These are phyloP conservation scores for Aechmea fasciata DNA, from an alignment of 176 grass and related monocot genomes.

Conservation along the genomic window DNA sequence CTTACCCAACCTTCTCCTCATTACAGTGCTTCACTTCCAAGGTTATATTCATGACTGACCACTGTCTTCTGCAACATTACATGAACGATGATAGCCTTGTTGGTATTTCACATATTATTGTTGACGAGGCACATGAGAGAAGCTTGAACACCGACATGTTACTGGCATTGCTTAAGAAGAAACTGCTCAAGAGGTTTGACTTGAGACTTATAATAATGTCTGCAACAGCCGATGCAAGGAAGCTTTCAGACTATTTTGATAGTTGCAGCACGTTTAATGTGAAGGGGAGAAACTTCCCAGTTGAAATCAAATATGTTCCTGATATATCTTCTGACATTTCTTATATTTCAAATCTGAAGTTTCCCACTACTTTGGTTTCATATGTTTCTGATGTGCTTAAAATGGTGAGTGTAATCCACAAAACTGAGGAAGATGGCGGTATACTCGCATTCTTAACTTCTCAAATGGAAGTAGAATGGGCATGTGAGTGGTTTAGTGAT, in stretches of 20 bases:
- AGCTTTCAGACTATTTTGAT: slow-evolving; percentile 17
- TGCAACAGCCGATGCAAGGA: slow-evolving; percentile 22
- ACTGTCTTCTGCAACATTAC: slow-evolving; percentile 21
- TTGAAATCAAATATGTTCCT: slow-evolving; percentile 25
- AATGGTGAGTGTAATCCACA: slow-evolving; percentile 16
- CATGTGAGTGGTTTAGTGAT: slow-evolving; percentile 5
- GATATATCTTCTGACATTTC: slow-evolving; percentile 7
- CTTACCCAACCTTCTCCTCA: neutral
- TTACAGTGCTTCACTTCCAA: slow-evolving; percentile 2
- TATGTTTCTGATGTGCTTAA: slow-evolving; percentile 21
- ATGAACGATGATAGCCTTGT: slow-evolving; percentile 1
- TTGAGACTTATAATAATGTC: slow-evolving; percentile 28
- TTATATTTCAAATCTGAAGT: neutral
- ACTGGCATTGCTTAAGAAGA: slow-evolving; percentile 19
- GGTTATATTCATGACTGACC: slow-evolving; percentile 24
- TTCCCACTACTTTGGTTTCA: slow-evolving; percentile 9
- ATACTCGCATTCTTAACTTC: slow-evolving; percentile 31
- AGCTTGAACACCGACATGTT: slow-evolving; percentile 25
- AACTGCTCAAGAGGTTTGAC: slow-evolving; percentile 9
- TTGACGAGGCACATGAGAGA: slow-evolving; percentile 29
- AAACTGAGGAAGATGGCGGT: slow-evolving; percentile 13
- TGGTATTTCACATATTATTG: slow-evolving; percentile 23
- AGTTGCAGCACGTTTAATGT: slow-evolving; percentile 16
- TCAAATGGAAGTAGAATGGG: slow-evolving; percentile 22
- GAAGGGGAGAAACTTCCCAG: slow-evolving; percentile 17